Evolutionary conservation across 768 basidiomycete species (phyloP).

Genomic region (Wakefieldia striispora): DNA sequence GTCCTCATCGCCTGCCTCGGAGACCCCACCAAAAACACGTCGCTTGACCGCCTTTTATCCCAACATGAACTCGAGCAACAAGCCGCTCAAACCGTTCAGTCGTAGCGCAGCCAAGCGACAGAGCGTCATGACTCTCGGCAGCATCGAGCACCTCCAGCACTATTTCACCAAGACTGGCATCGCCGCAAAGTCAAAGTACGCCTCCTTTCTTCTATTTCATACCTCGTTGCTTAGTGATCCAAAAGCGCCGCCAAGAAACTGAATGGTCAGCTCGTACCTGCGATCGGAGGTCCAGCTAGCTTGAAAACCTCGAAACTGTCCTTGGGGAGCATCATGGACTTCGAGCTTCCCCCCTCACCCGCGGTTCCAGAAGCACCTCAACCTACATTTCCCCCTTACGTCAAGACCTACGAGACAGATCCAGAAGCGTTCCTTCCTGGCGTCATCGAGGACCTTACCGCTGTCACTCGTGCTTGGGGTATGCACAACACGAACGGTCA

Average conservation of each 20-base stretch:
- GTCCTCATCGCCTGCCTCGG: constrained; percentile 27
- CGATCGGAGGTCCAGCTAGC: constrained; percentile 61
- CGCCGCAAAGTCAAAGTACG: constrained; percentile 68
- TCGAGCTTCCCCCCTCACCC: constrained; percentile 73
- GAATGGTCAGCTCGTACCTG: constrained; percentile 67
- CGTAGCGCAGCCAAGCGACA: constrained; percentile 90
- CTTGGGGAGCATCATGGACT: constrained; percentile 42
- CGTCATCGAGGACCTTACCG: constrained; percentile 70
- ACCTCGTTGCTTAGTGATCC: constrained; percentile 8
- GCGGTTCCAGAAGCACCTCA: constrained; percentile 44
- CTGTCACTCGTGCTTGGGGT: constrained; percentile 63
- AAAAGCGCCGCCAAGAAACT: constrained; percentile 47
- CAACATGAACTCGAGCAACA: constrained; percentile 65
- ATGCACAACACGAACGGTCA: constrained; percentile 33
- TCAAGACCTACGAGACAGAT: constrained; percentile 69
- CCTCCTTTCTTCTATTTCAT: not conserved
- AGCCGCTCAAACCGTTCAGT: constrained; percentile 81
- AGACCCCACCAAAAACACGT: constrained; percentile 47
- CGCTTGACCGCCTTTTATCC: constrained; percentile 80
- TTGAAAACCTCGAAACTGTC: constrained; percentile 39
- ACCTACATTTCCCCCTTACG: constrained; percentile 49
- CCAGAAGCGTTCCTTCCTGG: constrained; percentile 76
- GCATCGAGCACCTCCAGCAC: constrained; percentile 93
- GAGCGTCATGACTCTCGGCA: constrained; percentile 92
- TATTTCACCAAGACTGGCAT: constrained; percentile 91